Base-by-base conservation (phyloP, 2,329 filamentous ascomycete genomes). In the Fusarium torulosum region DNA sequence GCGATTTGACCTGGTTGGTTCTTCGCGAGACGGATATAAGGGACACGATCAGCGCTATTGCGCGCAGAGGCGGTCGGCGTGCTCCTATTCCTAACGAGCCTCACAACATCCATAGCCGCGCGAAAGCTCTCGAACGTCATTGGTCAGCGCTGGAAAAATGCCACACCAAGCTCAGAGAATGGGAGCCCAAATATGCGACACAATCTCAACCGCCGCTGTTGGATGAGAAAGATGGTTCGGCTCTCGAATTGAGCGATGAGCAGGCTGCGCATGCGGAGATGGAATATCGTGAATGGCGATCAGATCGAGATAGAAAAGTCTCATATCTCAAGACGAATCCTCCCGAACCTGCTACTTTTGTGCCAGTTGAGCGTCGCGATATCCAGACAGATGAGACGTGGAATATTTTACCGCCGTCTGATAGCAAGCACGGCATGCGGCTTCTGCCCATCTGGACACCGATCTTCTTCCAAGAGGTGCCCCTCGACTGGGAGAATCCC, bases 61-160 rank as follows among this genome's bases (percentile, higher is more conserved):
- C 64, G 15, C 38, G 59, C 0, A 59, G 62, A 54, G 60, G 62
- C 3, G 47, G 60, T 1, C 35, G 13, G 1, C 21, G 53, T n/a
- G 46, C 47, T 23, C 63, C 64, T 27, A 50, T 66, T 41, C 41
- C 63, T 6, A n/a, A 49, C n/a, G 63, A 67, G 23, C 44, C 63
- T 25, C 53, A 52, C 14, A 31, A 47, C 23, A 29, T 67, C 31
- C 64, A 64, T 9, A 11, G 1, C 4, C 65, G 64, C 23, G 47
- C 42, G 4, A 47, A 53, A 23, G 47, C 63, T 37, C 64, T 67
- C 6, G 44, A 59, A 7, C 21, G 27, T 5, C 59, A 67, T 40
- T 67, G 63, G 63, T 63, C 58, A 53, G 40, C 59, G 52, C 47
- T 52, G 59, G 58, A 63, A 63, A 63, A 63, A 63, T 63, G 58